phyloP scores from a whole-genome alignment of 768 basidiomycete genomes.

The Naganishia friedmannii region DNA sequence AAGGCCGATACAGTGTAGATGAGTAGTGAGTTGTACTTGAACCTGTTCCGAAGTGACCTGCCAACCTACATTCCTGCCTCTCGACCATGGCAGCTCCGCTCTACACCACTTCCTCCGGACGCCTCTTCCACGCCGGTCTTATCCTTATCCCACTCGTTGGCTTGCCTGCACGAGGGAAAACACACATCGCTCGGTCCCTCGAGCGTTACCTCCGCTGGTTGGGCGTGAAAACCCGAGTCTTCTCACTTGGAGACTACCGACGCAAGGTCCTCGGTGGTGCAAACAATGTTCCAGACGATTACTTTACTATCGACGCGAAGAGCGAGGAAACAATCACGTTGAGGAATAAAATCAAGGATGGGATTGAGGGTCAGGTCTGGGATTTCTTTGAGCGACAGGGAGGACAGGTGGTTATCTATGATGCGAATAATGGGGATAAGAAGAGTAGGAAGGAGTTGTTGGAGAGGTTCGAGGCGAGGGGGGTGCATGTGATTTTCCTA shows the following conservation, averaged over 20 bases:
- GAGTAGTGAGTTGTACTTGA: neutral
- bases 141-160: constrained; percentile 59
- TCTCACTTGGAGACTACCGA: constrained; percentile 92
- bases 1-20: no score
- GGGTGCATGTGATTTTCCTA: constrained; percentile 89
- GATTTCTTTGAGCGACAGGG: constrained; percentile 73
- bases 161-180: constrained; percentile 75
- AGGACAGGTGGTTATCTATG: constrained; percentile 97
- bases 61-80: neutral
- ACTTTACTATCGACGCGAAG: constrained; percentile 73
- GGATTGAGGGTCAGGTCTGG: constrained; percentile 85
- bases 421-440: constrained; percentile 87
- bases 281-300: constrained; percentile 82
- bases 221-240: constrained; percentile 91
- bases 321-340: constrained; percentile 74
- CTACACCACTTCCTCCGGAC: constrained; percentile 72
- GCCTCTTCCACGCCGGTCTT: constrained; percentile 70
- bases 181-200: constrained; percentile 89
- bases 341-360: constrained; percentile 68
- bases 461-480: constrained; percentile 78
- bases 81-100: constrained; percentile 81
- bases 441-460: constrained; percentile 67
- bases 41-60: neutral
- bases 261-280: constrained; percentile 84
- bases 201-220: constrained; percentile 99